Base-by-base conservation (phyloP, 164 flowering plant species). In the Liriodendron chinense region DNA sequence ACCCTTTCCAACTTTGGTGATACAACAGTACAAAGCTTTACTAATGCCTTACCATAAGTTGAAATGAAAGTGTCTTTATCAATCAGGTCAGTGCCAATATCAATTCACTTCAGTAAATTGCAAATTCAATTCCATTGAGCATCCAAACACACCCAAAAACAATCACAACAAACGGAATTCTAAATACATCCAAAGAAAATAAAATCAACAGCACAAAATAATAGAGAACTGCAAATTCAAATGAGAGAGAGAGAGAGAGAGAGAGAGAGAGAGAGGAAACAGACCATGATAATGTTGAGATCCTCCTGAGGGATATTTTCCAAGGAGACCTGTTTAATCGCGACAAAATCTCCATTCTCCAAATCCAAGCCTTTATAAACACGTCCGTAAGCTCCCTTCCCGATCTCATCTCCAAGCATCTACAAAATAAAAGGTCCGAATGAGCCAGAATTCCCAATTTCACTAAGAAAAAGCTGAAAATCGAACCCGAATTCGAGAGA, bases 381-480 rank as follows among this genome's bases (percentile, higher is more conserved):
- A 72, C 99, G 90, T 59, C 98, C 99, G 78, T 93, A 96, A 0
- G 98, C 99, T 69, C 99, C 99, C 85, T 93, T 96, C 62, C 99
- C 99, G 76, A 96, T 96, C 83, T 96, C 99, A 91, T 96, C 98
- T 23, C 98, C 98, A 73, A 96, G 96, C 93, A 92, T 93, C 99
- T 96, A 69, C 43, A 72, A 74, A 59, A 72, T 22, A 14, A 75
- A 59, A 48, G 34, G 10, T 53, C 24, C 3, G 71, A 26, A 78
- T 18, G 34, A 43, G 7, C n/a, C 69, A 24, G 13, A 3, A 9
- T 23, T 14, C 34, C 34, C 26, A 72, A 70, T 26, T 24, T 18
- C 16, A 20, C 63, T 13, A 10, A 43, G 10, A 24, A 62, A 47
- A 49, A n/a, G 7, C 26, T 14, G 4, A 69, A 70, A 75, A 76